These are phyloP conservation scores for Dactylonectria estremocensis DNA, from an alignment of 2,329 filamentous ascomycete genomes.

Conservation along the genomic window DNA sequence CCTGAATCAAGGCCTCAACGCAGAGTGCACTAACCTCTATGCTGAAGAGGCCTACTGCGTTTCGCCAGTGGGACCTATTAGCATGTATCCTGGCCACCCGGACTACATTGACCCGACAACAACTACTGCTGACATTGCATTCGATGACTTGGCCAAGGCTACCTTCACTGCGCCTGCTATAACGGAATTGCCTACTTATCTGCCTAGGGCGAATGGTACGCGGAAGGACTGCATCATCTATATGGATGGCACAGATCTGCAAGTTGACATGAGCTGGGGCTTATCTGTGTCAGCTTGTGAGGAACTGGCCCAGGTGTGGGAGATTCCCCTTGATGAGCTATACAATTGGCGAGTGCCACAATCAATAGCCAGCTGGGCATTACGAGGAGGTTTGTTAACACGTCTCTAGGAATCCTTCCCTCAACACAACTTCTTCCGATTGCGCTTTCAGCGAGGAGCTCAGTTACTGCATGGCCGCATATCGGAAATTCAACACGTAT, in stretches of 20 bases:
- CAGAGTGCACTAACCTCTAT: constrained; percentile 54
- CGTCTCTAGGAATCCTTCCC: constrained; percentile 16
- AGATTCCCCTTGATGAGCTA: constrained; percentile 10
- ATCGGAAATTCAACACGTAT: background rate
- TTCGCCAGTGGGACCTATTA: constrained; percentile 31
- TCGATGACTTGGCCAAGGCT: constrained; percentile 7
- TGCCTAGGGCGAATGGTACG: constrained; percentile 13
- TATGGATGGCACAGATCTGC: constrained; percentile 12
- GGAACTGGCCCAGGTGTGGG: background rate
- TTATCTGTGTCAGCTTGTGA: constrained; percentile 1
- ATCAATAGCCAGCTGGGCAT: background rate
- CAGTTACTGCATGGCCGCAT: constrained; percentile 16
- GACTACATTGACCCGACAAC: constrained; percentile 12
- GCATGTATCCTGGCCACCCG: constrained; percentile 18
- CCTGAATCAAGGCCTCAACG: constrained; percentile 52
- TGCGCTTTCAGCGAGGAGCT: constrained; percentile 11
- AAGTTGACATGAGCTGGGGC: constrained; percentile 7
- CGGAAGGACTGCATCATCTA: constrained; percentile 10
- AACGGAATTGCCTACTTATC: constrained; percentile 9
- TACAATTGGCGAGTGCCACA: constrained; percentile 9
- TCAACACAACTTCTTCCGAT: constrained; percentile 1
- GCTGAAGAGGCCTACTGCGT: constrained; percentile 53
- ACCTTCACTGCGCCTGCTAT: constrained; percentile 19
- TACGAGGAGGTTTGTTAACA: background rate
- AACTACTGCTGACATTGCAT: background rate